phyloP scores from a whole-genome alignment of 805 yeast genomes.

The Teunomyces gatunensis region DNA sequence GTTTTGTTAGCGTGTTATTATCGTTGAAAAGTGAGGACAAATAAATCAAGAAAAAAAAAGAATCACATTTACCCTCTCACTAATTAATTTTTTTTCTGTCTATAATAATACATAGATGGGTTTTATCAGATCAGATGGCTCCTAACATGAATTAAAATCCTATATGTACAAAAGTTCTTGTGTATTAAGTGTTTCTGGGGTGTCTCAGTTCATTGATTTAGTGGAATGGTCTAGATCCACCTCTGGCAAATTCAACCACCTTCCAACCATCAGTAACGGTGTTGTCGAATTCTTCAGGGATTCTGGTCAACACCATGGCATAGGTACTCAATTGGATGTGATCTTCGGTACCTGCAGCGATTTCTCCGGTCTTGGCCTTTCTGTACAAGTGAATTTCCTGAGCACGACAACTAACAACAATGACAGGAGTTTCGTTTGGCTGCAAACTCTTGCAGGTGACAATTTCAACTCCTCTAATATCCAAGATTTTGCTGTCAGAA shows the following conservation, averaged over 20 bases:
- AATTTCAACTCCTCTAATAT: constrained; percentile 92
- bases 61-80: background rate
- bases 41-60: background rate
- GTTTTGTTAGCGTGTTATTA: constrained; percentile 3
- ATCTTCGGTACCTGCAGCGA: constrained; percentile 95
- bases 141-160: background rate
- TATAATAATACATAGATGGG: too few relatives aligned
- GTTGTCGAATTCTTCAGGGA: constrained; percentile 88
- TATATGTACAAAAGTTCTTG: background rate
- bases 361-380: constrained; percentile 86
- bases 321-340: constrained; percentile 90
- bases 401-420: constrained; percentile 92
- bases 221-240: constrained; percentile 81
- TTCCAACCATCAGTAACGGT: constrained; percentile 97
- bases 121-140: too few relatives aligned
- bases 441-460: constrained; percentile 83
- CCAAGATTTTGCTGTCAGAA: constrained; percentile 88
- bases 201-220: constrained; percentile 12
- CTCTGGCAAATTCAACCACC: constrained; percentile 89
- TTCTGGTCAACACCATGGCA: constrained; percentile 91
- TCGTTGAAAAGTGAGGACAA: constrained; percentile 1
- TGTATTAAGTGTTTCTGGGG: background rate
- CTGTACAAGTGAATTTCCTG: constrained; percentile 91
- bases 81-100: background rate
- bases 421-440: constrained; percentile 89